Evolutionary conservation across 257 asterid genomes (phyloP).

Genomic region (Solanum microdontum): DNA sequence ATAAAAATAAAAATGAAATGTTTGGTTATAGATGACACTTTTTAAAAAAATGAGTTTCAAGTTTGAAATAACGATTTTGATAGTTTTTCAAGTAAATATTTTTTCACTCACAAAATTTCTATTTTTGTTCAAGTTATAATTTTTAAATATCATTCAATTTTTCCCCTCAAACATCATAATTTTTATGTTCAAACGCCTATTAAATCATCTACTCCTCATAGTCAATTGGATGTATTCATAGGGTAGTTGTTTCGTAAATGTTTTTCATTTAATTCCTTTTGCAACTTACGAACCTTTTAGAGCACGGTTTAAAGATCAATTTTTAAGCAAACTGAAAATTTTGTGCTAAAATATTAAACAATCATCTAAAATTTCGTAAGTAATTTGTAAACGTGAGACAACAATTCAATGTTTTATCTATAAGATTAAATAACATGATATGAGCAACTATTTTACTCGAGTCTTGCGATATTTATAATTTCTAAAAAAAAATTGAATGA

Average conservation of each 20-base stretch:
- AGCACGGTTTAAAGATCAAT: neutral
- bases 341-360: accelerated
- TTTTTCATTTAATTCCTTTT: too few relatives aligned
- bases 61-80: too few relatives aligned
- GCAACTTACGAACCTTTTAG: neutral
- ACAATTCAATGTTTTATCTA: neutral
- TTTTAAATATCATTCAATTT: neutral
- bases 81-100: too few relatives aligned
- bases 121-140: neutral
- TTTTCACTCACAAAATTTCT: neutral
- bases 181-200: too few relatives aligned
- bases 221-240: accelerated
- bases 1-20: neutral
- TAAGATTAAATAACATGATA: too few relatives aligned
- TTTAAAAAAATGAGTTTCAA: too few relatives aligned
- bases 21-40: neutral
- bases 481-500: too few relatives aligned
- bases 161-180: accelerated
- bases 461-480: too few relatives aligned
- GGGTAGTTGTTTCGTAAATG: accelerated
- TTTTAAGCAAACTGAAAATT: neutral
- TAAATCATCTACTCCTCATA: too few relatives aligned
- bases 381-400: neutral
- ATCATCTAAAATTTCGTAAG: neutral
- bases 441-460: neutral